Evolutionary conservation across 192 early-diverging fungal species (phyloP).

Genomic region (Borealophlyctis nickersoniae): DNA sequence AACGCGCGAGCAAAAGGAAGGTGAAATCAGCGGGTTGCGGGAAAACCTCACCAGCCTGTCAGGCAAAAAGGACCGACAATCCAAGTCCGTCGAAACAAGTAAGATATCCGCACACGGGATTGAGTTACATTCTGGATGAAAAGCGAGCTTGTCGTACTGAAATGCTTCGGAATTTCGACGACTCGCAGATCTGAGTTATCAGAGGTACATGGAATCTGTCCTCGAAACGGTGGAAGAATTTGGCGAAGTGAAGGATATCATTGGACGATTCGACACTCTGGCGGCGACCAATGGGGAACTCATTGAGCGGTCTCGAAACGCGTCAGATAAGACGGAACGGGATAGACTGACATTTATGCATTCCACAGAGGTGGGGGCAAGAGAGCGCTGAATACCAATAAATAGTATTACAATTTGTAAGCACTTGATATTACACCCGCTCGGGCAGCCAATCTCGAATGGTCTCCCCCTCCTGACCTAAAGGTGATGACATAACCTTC

Average conservation of each 20-base stretch:
- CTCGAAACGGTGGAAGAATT: slow-evolving; percentile 58
- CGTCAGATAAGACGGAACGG: slow-evolving; percentile 54
- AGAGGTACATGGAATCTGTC: slow-evolving; percentile 53
- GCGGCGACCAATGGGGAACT: slow-evolving; percentile 59
- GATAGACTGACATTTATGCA: slow-evolving; percentile 46
- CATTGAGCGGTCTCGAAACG: slow-evolving; percentile 52
- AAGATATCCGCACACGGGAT: too few species aligned
- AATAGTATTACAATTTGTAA: too few species aligned
- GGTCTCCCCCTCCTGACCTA: too few species aligned
- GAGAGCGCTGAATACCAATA: too few species aligned
- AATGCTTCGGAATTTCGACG: too few species aligned
- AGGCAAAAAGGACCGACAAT: slow-evolving; percentile 38
- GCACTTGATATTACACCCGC: too few species aligned
- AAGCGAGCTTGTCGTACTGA: too few species aligned
- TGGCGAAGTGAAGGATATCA: slow-evolving; percentile 60
- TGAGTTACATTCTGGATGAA: too few species aligned
- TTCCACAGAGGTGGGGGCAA: slow-evolving; percentile 45
- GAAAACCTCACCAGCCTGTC: slow-evolving; percentile 27
- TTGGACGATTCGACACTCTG: slow-evolving; percentile 60
- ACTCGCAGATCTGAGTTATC: slow-evolving; percentile 55
- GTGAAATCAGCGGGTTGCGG: slow-evolving; percentile 44
- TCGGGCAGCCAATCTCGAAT: too few species aligned
- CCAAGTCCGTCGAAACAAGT: slow-evolving; percentile 49
- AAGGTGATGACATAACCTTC: too few species aligned
- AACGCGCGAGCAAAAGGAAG: slow-evolving; percentile 52